Evolutionary conservation across 2,329 filamentous ascomycete species (phyloP), one percentile per base, ranked within the genome.

Genomic region (Aspergillus fijiensis): DNA sequence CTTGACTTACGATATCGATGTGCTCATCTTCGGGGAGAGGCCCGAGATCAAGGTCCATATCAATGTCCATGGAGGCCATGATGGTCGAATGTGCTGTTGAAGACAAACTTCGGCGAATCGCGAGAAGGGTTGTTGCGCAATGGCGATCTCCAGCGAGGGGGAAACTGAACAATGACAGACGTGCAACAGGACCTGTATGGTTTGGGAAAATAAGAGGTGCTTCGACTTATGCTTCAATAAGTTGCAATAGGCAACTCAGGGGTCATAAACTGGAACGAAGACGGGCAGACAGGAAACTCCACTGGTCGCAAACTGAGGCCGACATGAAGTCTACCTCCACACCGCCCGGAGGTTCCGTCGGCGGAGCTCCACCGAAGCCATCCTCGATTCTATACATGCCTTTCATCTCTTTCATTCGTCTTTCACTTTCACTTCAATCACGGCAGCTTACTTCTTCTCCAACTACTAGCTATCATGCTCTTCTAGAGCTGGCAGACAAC

Each of bases 41-140:
- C 39, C 81, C 82, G 33, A 83, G 70, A 65, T 83, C 82, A 65
- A 90, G 80, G 68, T 87, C 89, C 87, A 91, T 90, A 64, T 91
- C 89, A 58, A 91, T 87, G 75, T 92, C 89, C 87, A 91, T 81
- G 60, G 67, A 67, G 39, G 65, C 64, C 55, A 77, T 73, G 63
- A 71, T 74, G 47, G 65, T 55, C 65, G 23, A 39, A 16, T 45
- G 39, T 25, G 29, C 57, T 49, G 55, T 53, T 57, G 56, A 42
- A 25, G 42, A 45, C 27, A 29, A 3, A 45, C 27, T 33, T 54
- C 29, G 16, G 42, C 35, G 47, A 49, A 47, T 39, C 60, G 58
- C 3, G 55, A 57, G 61, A 51, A 58, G 23, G 52, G 52, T 12
- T 45, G 59, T 45, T 58, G 53, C 48, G 52, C 42, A 49, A 25